Conservation (phyloP, 768 basidiomycete species). For the Xanthoconium purpureum region DNA sequence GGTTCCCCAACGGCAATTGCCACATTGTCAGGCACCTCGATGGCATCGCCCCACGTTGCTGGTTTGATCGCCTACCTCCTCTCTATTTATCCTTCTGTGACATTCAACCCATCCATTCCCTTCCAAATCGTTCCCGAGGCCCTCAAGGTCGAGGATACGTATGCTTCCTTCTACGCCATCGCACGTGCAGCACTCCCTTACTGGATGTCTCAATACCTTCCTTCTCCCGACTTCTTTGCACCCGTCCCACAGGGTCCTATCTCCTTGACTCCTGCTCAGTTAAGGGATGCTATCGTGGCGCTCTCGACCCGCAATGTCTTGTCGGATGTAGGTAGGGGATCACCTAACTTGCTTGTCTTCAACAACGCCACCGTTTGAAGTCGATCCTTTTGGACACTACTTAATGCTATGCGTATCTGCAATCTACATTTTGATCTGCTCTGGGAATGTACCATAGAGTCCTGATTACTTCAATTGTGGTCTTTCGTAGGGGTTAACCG, state of each 20-base stretch:
- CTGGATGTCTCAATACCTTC: conserved; percentile 58
- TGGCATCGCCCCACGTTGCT: conserved; percentile 92
- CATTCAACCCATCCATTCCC: conserved; percentile 54
- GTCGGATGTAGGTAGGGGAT: conserved; percentile 42
- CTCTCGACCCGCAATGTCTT: conserved; percentile 57
- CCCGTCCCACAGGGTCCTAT: conserved; percentile 40
- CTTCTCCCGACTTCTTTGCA: conserved; percentile 45
- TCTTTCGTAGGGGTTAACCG: too few species aligned
- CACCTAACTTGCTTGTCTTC: conserved; percentile 72
- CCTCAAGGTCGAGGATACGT: conserved; percentile 33
- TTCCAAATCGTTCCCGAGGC: conserved; percentile 36
- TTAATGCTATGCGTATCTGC: conserved; percentile 1
- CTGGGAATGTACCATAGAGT: conserved; percentile 14
- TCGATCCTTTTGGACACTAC: background rate
- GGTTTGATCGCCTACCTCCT: conserved; percentile 91
- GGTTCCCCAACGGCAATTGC: conserved; percentile 57
- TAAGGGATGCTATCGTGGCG: conserved; percentile 71
- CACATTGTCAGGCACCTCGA: conserved; percentile 87
- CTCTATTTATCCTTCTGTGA: conserved; percentile 72
- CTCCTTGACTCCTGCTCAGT: conserved; percentile 59
- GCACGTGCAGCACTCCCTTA: conserved; percentile 54
- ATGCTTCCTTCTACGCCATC: conserved; percentile 51
- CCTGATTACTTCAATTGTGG: background rate
- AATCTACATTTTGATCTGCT: conserved; percentile 4
- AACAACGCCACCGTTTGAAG: conserved; percentile 63